phyloP scores from a whole-genome alignment of 257 asterid genomes.

The Solanum dulcamara region DNA sequence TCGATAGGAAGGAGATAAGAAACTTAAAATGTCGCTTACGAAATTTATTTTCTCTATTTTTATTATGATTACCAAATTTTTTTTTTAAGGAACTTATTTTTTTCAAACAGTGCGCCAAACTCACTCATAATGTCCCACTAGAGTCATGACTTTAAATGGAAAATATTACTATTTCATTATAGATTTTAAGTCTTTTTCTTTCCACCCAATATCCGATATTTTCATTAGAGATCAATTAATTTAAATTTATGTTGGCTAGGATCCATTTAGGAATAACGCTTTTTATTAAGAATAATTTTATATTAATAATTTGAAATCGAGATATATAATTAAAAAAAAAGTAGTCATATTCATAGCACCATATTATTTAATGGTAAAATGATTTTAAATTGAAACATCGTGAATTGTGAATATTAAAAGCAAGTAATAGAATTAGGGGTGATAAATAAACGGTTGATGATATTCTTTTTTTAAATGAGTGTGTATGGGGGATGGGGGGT shows the following conservation, averaged over 20 bases:
- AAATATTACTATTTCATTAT: background rate
- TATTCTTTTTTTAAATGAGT: too few relatives aligned
- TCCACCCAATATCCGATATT: background rate
- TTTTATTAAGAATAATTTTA: background rate
- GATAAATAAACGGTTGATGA: background rate
- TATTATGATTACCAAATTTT: too few relatives aligned
- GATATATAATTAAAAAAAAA: background rate
- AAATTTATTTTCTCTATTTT: too few relatives aligned
- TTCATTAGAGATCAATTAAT: background rate
- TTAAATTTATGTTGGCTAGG: background rate
- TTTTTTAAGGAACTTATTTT: too few relatives aligned
- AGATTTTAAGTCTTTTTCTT: background rate
- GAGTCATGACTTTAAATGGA: background rate
- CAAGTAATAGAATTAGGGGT: background rate
- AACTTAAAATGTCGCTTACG: too few relatives aligned
- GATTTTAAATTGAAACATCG: too few relatives aligned
- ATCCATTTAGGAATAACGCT: background rate
- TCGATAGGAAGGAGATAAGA: too few relatives aligned
- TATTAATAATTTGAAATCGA: background rate
- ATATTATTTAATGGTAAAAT: too few relatives aligned
- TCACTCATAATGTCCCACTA: background rate
- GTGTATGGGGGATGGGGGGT: too few relatives aligned
- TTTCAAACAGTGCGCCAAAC: too few relatives aligned
- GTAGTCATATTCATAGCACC: background rate
- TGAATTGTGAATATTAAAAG: background rate